Evolutionary conservation across 306 rosid genomes (phyloP).

Genomic region (Gastrolobium bilobum): DNA sequence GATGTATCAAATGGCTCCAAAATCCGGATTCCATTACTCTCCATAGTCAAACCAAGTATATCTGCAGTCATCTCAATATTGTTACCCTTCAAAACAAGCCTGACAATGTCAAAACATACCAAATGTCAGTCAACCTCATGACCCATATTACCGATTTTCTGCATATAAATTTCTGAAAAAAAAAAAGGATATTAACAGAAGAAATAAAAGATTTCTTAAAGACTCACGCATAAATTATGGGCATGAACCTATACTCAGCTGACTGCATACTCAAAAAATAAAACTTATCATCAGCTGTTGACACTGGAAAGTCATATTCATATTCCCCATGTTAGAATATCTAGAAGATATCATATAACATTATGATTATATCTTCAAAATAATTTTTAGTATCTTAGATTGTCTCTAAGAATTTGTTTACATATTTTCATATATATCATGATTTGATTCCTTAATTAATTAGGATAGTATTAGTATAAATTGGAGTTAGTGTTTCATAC

Average conservation of each 20-base stretch:
- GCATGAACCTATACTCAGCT: slow-evolving; percentile 1
- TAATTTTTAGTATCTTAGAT: no score
- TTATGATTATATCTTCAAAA: no score
- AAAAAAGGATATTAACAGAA: not conserved
- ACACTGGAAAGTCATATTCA: slow-evolving; percentile 4
- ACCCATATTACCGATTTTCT: slow-evolving; percentile 1
- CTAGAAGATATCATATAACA: no score
- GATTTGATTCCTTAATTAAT: no score
- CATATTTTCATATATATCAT: no score
- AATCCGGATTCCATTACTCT: slow-evolving; percentile 92
- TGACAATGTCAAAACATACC: slow-evolving; percentile 52
- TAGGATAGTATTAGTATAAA: no score
- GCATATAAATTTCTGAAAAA: slow-evolving; percentile 1
- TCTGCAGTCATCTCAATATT: slow-evolving; percentile 84
- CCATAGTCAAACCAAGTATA: slow-evolving; percentile 90
- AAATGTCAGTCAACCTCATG: slow-evolving; percentile 32
- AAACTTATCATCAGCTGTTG: not conserved
- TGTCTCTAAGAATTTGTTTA: no score
- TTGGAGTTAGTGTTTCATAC: no score
- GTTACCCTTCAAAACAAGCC: slow-evolving; percentile 87
- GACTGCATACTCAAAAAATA: slow-evolving; percentile 1
- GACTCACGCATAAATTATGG: not conserved
- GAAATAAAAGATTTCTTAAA: not conserved
- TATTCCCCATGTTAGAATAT: not conserved
- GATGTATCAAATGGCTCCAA: slow-evolving; percentile 95